Evolutionary conservation across 1,284 basidiomycete species (phyloP), one percentile per base, ranked within the genome.

Genomic region (Ceratobasidium sp.): DNA sequence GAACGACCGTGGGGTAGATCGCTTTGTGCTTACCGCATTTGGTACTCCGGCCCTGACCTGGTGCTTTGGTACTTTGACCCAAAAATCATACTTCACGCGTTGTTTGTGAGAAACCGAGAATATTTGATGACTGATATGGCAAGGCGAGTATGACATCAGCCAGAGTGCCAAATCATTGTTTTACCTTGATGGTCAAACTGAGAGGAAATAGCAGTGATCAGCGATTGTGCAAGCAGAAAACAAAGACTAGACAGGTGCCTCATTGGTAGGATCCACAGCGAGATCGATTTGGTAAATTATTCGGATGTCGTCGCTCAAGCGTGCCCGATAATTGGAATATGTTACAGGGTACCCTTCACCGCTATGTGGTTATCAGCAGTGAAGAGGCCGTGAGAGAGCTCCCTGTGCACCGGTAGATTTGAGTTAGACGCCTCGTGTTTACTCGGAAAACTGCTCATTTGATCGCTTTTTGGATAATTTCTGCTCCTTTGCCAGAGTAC

Each of bases 281-380:
- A 70, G 21, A 38, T 70, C 67, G 38, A 70, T 70, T 38, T 38
- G 43, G 30, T 70, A 70, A 8, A 70, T 70, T n/a, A 70, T 70
- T 59, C 67, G 30, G 9, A 70, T 38, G 30, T 70, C 67, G 32
- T 49, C 49, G 55, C 67, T 59, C 16, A 58, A 8, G 14, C 67
- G 55, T 4, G 55, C 67, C 13, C 67, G 41, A 43, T 59, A 70
- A 70, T 50, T 13, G 67, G 67, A 21, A 70, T 41, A 23, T 59
- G 11, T 58, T 70, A 52, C 2, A 28, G 35, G 26, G 54, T 59
- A 13, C 67, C 55, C 9, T 30, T 41, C 6, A 70, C 44, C 21
- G 28, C 35, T 6, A 58, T 30, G 44, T 59, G 35, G 30, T 70
- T 70, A 23, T 70, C 67, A 5, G 54, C 38, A 2, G 67, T 49